Percentiles rank a stretch among this genome's conserved stretches.
These are phyloP conservation scores for Westerdykella sp. DNA, from an alignment of 2,329 filamentous ascomycete species.

Conservation along the genomic window DNA sequence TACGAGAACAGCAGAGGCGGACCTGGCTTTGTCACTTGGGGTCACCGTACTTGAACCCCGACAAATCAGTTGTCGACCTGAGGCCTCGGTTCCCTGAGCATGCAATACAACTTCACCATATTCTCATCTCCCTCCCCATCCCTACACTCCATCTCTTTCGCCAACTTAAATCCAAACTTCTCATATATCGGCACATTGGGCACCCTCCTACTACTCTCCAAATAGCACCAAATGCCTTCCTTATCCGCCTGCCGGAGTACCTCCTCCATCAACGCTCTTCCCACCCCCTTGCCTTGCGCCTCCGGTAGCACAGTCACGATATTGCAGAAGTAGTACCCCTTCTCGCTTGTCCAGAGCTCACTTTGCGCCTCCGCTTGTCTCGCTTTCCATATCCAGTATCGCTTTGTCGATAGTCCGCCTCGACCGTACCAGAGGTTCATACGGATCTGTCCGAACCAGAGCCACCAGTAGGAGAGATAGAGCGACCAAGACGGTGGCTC, in stretches of 20 bases:
- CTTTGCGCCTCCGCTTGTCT: slow-evolving; percentile 57
- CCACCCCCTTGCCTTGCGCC: slow-evolving; percentile 61
- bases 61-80: too few relatives aligned
- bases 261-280: slow-evolving; percentile 56
- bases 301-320: slow-evolving; percentile 64
- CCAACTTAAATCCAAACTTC: slow-evolving; percentile 60
- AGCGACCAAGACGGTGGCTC: slow-evolving; percentile 53
- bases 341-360: slow-evolving; percentile 57
- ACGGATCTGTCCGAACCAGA: slow-evolving; percentile 59
- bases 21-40: too few relatives aligned
- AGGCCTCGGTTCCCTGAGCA: slow-evolving; percentile 37
- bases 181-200: slow-evolving; percentile 68
- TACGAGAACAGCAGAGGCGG: too few relatives aligned
- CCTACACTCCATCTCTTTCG: slow-evolving; percentile 60
- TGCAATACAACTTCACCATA: slow-evolving; percentile 42
- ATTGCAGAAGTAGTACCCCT: slow-evolving; percentile 71
- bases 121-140: slow-evolving; percentile 50
- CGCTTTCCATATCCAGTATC: slow-evolving; percentile 69
- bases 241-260: slow-evolving; percentile 59
- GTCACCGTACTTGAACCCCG: too few relatives aligned
- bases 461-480: slow-evolving; percentile 58
- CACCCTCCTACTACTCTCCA: slow-evolving; percentile 62
- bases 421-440: slow-evolving; percentile 65
- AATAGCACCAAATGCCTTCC: slow-evolving; percentile 60
- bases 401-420: slow-evolving; percentile 60